These are phyloP conservation scores for Scopulariopsis brevicaulis DNA, from an alignment of 2,329 filamentous ascomycete genomes.

Conservation along the genomic window DNA sequence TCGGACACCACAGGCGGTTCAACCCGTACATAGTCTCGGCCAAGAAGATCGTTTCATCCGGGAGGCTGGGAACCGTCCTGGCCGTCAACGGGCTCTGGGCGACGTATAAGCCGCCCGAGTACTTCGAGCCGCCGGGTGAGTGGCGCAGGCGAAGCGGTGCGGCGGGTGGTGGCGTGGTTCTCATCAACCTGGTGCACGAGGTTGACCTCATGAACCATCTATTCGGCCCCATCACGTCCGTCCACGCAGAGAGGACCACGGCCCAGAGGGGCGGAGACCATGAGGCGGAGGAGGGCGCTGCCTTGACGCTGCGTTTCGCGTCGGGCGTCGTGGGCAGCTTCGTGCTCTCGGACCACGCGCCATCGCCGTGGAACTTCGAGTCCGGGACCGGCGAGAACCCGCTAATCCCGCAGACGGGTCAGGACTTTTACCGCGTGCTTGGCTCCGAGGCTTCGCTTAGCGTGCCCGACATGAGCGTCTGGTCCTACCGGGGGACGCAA, in stretches of 20 bases:
- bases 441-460: conserved; percentile 37
- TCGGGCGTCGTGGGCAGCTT: conserved; percentile 45
- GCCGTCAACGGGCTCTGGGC: conserved; percentile 46
- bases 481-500: conserved; percentile 26
- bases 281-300: conserved; percentile 43
- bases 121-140: conserved; percentile 33
- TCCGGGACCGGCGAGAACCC: conserved; percentile 48
- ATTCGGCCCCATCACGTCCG: conserved; percentile 37
- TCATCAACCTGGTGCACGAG: conserved; percentile 52
- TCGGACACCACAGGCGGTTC: conserved; percentile 49
- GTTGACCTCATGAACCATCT: conserved; percentile 46
- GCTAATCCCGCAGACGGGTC: conserved; percentile 26
- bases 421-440: conserved; percentile 42
- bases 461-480: conserved; percentile 39
- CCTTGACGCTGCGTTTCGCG: conserved; percentile 38
- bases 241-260: conserved; percentile 34
- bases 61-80: conserved; percentile 30
- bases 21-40: conserved; percentile 41
- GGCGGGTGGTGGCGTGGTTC: conserved; percentile 31
- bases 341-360: conserved; percentile 55
- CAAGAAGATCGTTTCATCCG: conserved; percentile 27
- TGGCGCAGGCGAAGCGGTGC: conserved; percentile 40
- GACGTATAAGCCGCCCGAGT: conserved; percentile 34
- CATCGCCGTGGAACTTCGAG: conserved; percentile 54
- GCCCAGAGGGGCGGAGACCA: conserved; percentile 32